Evolutionary conservation across 306 rosid genomes (phyloP).

Genomic region (Cotoneaster glaucophyllus): DNA sequence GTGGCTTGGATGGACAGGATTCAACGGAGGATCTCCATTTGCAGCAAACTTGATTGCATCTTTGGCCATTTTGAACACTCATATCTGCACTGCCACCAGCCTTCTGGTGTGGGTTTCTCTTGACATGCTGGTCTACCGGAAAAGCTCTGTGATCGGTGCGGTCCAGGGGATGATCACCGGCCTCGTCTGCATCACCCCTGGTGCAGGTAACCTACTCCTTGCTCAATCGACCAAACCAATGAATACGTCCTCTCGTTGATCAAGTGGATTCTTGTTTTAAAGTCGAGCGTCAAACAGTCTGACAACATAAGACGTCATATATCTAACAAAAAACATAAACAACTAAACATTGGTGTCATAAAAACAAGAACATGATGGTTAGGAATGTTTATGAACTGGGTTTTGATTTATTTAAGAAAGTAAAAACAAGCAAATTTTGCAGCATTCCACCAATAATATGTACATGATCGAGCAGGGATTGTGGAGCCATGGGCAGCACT

Average conservation of each 20-base stretch:
- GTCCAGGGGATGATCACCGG: slow-evolving; percentile 84
- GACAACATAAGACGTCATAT: background rate
- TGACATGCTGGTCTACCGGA: slow-evolving; percentile 52
- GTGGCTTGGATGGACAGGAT: slow-evolving; percentile 81
- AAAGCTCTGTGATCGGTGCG: slow-evolving; percentile 62
- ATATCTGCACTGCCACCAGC: slow-evolving; percentile 66
- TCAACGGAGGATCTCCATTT: slow-evolving; percentile 77
- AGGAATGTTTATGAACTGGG: background rate
- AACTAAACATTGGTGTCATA: background rate
- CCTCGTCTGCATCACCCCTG: slow-evolving; percentile 83
- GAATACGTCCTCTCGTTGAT: background rate
- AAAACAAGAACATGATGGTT: background rate
- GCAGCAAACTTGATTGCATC: slow-evolving; percentile 39
- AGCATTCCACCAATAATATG: background rate
- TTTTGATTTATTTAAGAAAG: background rate
- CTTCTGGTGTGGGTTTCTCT: slow-evolving; percentile 65
- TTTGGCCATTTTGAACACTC: slow-evolving; percentile 59
- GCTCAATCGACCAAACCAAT: background rate
- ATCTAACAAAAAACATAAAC: background rate
- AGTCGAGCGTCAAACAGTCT: background rate
- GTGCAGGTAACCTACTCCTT: slow-evolving; percentile 43
- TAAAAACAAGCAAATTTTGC: slow-evolving; percentile 3
- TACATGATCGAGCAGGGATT: slow-evolving; percentile 25
- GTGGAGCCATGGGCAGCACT: slow-evolving; percentile 41
- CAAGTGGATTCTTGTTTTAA: background rate